Base-by-base conservation (phyloP, 106 monocot species). In the Hemerocallis citrina region DNA sequence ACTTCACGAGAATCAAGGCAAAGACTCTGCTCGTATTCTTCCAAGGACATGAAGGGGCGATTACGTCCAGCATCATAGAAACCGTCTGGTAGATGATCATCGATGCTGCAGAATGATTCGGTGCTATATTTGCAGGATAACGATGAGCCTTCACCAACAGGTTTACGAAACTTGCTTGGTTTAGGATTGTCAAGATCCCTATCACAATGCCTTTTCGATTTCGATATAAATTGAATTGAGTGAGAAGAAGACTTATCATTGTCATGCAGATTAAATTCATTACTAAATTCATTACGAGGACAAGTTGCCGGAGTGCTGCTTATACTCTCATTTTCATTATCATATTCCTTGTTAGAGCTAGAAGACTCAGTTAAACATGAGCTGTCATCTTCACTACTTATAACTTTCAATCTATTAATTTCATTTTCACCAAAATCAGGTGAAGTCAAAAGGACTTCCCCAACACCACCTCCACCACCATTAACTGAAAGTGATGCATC, bases 11-110 rank as follows among this genome's bases (percentile, higher is more conserved):
- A 87, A 73, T 88, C 88, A 45, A 79, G 58, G 40, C 52, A 73
- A 3, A 79, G 34, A 48, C 57, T 57, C 42, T 71, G 65, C 34
- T 88, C 74, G 63, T 85, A 85, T 46, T 85, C 79, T 43, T 92
- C 55, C 43, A 98, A 49, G 9, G 88, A 62, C 77, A 79, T 76
- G 61, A 87, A 92, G 28, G 76, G 82, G 0, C 82, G 84, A 61
- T 92, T 79, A 34, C 98, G 87, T 37, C 98, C 98, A 48, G 91
- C 92, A 88, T 98, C 98, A 88, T 88, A 98, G 68, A 98, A 98
- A 21, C 98, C 98, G 82, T 98, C 98, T 66, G 87, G 84, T 34
- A 98, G 60, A 68, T 71, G 79, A 43, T 98, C 98, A 68, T 72
- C 70, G 22, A 72, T 59, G 66, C 92, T 76, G 50, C 98, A 98